Evolutionary conservation across 805 yeast genomes (phyloP), one percentile per base, ranked within the genome.

Genomic region (Lipomyces chichibuensis): DNA sequence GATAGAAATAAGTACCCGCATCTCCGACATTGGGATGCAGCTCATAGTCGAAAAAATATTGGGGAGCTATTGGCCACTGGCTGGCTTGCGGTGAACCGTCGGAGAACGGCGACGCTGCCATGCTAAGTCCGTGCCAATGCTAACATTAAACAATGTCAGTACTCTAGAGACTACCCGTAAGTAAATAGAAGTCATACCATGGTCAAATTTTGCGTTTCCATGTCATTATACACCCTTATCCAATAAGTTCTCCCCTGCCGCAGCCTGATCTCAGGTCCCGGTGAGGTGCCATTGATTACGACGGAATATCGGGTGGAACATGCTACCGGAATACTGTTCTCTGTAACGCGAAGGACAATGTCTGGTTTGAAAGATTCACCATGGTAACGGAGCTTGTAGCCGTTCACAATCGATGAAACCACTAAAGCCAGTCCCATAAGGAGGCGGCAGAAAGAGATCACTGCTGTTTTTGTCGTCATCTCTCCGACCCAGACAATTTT

Each of bases 41-140:
- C 17, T 51, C 54, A 14, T 51, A 51, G 54, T 51, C 54, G 54
- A 51, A 51, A 23, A 51, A 51, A 23, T 51, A 13, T 7, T 51
- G 54, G 2, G 54, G 29, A 1, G 54, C 29, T 9, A 51, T 51
- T 8, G 54, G 54, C 54, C 54, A 51, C 17, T 51, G 54, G 17
- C 54, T 51, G 4, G 54, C 54, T 51, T 23, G 54, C 27, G 54
- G 54, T 2, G 54, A 51, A 7, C 54, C 54, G 5, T 51, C 54
- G 11, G 54, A 51, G 54, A 51, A 51, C 17, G 54, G 54, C 8
- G 54, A 51, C 2, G 54, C 54, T 51, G 54, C 54, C 54, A 51
- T 51, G 27, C 54, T 51, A 23, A 51, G 54, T 6, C 54, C 54
- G 23, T 51, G 54, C 54, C 54, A 51, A 25, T 51, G 54, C 54